Evolutionary conservation across 2,329 filamentous ascomycete genomes (phyloP), one percentile per base, ranked within the genome.

Genomic region (Phoma sp.): DNA sequence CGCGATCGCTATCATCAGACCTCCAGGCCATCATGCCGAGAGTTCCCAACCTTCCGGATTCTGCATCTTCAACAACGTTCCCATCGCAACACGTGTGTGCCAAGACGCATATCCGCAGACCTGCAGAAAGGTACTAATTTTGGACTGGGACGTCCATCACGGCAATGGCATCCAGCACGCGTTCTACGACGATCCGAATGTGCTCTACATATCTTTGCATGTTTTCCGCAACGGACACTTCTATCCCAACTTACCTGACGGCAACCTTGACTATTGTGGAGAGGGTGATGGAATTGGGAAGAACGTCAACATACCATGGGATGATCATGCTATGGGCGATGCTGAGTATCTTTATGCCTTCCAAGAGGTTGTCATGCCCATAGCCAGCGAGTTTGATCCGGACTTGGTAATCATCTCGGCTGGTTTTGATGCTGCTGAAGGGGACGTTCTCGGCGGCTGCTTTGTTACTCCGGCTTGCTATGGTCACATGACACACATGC

Each of bases 401-500:
- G 95, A 99, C 71, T 80, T 99, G 17, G 93, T 98, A 25, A 95
- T 99, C 62, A 89, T 99, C 53, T 95, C 95, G 19, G 92, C 95
- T 37, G 95, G 95, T 0, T 99, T 99, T 66, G 95, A 99, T 74
- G 95, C 95, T 15, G 95, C 95, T 0, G 91, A 90, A 61, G 95
- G 95, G 12, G 95, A 99, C 74, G 88, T 95, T 70, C 84, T 99
- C 1, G 95, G 95, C 45, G 92, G 90, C 29, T 99, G 95, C 73
- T 94, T 92, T 69, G 95, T 99, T 5, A 89, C 92, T 1, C 95
- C 95, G 0, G 79, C 87, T 4, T 96, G 95, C 71, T 99, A 98
- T 72, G 91, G 93, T 13, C 94, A 99, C 71, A 98, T 99, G 95
- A 98, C 95, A 15, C 92, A 97, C 72, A 97, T 98, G 94, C 85